Base-by-base conservation (phyloP, 1,284 basidiomycete genomes). In the Leccinum fallax region DNA sequence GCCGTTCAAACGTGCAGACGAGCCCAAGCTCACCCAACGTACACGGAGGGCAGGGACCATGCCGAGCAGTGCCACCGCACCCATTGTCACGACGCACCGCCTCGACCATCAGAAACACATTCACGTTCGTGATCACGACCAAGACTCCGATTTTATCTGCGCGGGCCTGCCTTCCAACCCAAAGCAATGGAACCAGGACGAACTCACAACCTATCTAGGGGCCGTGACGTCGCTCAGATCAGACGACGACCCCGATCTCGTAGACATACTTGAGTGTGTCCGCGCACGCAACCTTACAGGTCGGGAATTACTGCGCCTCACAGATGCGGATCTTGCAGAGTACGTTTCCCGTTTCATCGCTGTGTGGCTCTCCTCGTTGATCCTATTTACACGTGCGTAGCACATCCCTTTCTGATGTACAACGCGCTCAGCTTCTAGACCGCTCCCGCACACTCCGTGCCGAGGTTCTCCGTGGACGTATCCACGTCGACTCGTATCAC, bases 291-390 rank as follows among this genome's bases (percentile, higher is more conserved):
- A 57, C 34, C 48, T 76, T 38, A 76, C 72, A 6, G 72, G 72
- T 24, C 69, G 71, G 46, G 66, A 64, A 57, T 55, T 76, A 34
- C 57, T 73, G 49, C 66, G 71, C n/a, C 65, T 73, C 30, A 72
- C 74, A 26, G 63, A 74, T 38, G 55, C 46, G 6, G 69, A 73
- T 56, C 65, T 73, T 38, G 57, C 53, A 7, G 57, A 53, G 75
- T 73, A 46, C 1, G 74, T 68, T 19, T 8, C 19, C 9, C 15
- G 15, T 32, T 19, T 30, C 13, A 9, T 56, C 7, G 21, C 30
- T 53, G 19, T 5, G 16, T 52, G 9, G 16, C 19, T 7, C 40
- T 30, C 3, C 24, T 15, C 15, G 15, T 48, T 64, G 4, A 58
- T 48, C 21, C 5, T 21, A 30, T 36, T 49, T n/a, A 6, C 61